phyloP scores from a whole-genome alignment of 805 yeast species.

The Brettanomyces sp. region DNA sequence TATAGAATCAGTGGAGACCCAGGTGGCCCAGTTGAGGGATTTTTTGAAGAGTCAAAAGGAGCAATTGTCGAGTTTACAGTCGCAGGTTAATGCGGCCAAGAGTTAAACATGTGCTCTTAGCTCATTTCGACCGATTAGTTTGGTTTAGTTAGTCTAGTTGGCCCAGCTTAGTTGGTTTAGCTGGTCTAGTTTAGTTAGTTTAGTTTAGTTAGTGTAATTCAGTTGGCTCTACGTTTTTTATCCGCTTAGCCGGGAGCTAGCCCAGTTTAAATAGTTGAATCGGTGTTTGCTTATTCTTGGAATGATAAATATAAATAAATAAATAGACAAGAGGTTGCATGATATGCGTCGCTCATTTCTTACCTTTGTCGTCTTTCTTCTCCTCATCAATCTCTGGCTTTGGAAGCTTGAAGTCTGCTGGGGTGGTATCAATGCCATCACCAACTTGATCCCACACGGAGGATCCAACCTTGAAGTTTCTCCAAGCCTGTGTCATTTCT shows the following conservation, averaged over 20 bases:
- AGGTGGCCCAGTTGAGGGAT: conserved; percentile 62
- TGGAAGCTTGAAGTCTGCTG: conserved; percentile 75
- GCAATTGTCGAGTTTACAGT: conserved; percentile 45
- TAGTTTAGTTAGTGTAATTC: too few species aligned
- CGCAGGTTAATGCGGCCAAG: conserved; percentile 17
- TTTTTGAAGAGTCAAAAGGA: conserved; percentile 51
- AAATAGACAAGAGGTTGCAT: not conserved
- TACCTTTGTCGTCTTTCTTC: conserved; percentile 23
- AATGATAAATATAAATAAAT: conserved; percentile 1
- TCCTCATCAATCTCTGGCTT: conserved; percentile 62
- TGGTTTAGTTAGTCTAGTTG: too few species aligned
- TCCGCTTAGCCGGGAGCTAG: not conserved
- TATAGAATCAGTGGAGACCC: conserved; percentile 63
- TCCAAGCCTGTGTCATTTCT: conserved; percentile 86
- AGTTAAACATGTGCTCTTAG: not conserved
- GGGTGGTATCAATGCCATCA: conserved; percentile 73
- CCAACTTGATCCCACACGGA: conserved; percentile 92
- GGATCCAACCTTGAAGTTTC: conserved; percentile 82
- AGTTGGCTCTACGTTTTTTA: too few species aligned
- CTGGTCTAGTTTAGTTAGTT: too few species aligned
- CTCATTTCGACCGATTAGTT: not conserved
- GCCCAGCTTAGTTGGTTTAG: too few species aligned
- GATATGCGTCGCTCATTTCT: conserved; percentile 1
- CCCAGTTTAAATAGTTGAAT: not conserved
- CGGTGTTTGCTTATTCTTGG: not conserved